Conservation (phyloP, 495 filamentous ascomycete species). For the Daldinia loculata region DNA sequence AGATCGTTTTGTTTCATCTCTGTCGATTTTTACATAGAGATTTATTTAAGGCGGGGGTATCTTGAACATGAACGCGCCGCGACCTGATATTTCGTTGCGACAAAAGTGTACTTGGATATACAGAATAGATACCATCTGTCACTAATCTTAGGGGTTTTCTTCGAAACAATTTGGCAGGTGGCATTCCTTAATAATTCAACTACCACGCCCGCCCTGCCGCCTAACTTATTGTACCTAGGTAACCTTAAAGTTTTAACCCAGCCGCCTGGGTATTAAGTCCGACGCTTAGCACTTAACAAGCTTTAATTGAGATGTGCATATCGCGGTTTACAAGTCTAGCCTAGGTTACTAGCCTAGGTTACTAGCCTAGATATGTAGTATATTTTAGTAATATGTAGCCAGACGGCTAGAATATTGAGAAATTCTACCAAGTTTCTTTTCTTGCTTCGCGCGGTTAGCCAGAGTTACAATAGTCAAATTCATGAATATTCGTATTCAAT, state of each 20-base stretch:
- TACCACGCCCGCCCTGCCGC: neutral
- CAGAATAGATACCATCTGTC: slow-evolving; percentile 11
- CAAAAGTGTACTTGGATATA: slow-evolving; percentile 9
- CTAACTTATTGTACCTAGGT: neutral
- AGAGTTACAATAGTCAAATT: slow-evolving; percentile 18
- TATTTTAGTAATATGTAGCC: neutral
- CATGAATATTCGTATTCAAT: slow-evolving; percentile 29
- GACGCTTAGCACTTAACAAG: neutral
- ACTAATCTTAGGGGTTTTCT: neutral
- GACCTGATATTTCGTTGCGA: neutral
- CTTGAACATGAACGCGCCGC: neutral
- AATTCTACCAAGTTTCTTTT: neutral
- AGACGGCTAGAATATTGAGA: neutral
- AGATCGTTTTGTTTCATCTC: slow-evolving; percentile 26
- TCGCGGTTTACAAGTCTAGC: neutral
- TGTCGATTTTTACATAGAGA: neutral
- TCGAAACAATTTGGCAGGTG: slow-evolving; percentile 19
- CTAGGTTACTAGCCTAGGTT: neutral
- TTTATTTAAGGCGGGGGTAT: slow-evolving; percentile 17
- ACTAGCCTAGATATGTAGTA: too few relatives aligned
- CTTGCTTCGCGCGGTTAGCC: slow-evolving; percentile 16
- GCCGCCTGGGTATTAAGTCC: neutral
- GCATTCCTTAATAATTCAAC: neutral
- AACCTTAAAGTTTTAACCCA: slow-evolving; percentile 9
- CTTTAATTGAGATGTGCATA: neutral